These are phyloP conservation scores for Acanthamoeba healyi DNA, from an alignment of 208 protist genomes.

Conservation along the genomic window DNA sequence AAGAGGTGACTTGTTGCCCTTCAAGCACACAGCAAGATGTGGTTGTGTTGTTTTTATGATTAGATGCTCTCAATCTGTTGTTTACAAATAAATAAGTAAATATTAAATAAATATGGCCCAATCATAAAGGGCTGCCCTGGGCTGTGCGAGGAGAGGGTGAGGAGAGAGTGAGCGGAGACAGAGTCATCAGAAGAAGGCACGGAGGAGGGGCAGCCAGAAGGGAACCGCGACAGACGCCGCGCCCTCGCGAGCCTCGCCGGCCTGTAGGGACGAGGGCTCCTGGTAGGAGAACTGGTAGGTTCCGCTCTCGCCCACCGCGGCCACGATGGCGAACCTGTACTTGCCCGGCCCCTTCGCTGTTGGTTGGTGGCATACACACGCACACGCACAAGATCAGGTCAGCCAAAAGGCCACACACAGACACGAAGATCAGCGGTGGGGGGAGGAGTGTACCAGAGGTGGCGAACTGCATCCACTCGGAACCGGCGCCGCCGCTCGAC, in stretches of 20 bases:
- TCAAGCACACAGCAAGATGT: no score
- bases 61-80: not conserved
- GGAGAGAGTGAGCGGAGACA: no score
- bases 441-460: not conserved
- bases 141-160: no score
- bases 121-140: no score
- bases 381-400: no score
- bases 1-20: no score
- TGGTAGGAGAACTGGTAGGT: not conserved
- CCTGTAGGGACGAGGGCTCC: not conserved
- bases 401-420: no score
- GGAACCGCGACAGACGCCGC: not conserved
- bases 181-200: not conserved
- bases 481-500: not conserved
- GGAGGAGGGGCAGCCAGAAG: not conserved
- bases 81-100: not conserved
- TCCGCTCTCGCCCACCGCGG: not conserved
- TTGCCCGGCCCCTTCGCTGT: not conserved
- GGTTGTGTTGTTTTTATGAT: no score
- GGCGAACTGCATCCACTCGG: constrained; percentile 46
- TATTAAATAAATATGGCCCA: not conserved
- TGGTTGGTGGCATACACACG: no score
- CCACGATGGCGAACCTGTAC: not conserved
- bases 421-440: not conserved
- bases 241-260: not conserved